Base-by-base conservation (phyloP, 768 basidiomycete species). In the Erythrobasidium yunnanense region DNA sequence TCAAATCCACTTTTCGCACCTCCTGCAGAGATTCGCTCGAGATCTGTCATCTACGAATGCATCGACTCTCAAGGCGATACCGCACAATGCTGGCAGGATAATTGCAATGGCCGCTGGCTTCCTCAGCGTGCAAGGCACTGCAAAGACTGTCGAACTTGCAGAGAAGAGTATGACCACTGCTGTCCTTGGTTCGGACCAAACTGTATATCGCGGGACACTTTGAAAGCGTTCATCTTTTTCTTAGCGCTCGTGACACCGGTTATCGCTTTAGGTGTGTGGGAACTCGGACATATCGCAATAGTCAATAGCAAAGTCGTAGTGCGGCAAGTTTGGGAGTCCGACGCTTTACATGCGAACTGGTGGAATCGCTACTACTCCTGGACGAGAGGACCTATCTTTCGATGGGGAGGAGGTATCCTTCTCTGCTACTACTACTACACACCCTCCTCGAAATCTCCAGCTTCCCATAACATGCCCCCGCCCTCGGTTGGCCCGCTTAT, bases 51-150 rank as follows among this genome's bases (percentile, higher is more conserved):
- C 29, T 38, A 66, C 50, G 70, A 73, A 65, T 71, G 68, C 45
- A 46, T 32, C 18, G 62, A 71, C 30, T 23, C 25, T 4, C 51
- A 66, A 20, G 73, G 73, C 15, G 46, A 67, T 13, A 54, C 72
- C 7, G 71, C 70, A 33, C 51, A 68, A 32, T 78, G 77, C 58
- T 73, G 66, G 42, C 75, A 76, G 55, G 77, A 71, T 3, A 27
- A 25, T 23, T 78, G 77, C 55, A 54, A 60, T 11, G 77, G 76
- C 4, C 33, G 74, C 46, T 76, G 76, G 76, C 76, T 77, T 53
- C 76, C 77, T 4, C 75, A 75, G n/a, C 66, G 76, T 46, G 65
- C 74, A 22, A 70, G 77, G 23, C 77, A 78, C 65, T 78, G 77
- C 65, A 73, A 70, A 7, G 68, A 72, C 23, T 77, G 76, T 52